Evolutionary conservation across 1,284 basidiomycete genomes (phyloP), one percentile per base, ranked within the genome.

Genomic region (Ganoderma multipileum): DNA sequence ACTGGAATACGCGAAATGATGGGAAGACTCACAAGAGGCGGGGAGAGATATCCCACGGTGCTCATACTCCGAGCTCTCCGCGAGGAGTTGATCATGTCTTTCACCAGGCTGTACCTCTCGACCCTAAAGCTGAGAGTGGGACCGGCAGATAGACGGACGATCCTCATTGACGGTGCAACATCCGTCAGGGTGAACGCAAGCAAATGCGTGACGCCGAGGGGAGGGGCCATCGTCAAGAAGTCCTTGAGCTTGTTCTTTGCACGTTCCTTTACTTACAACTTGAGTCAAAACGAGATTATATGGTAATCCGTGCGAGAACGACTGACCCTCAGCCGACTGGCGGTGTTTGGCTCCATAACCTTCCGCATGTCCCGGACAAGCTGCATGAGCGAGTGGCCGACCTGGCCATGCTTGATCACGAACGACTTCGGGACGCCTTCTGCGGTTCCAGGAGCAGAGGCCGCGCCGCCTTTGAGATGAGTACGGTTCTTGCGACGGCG

Each of bases 271-370:
- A 78, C 73, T 79, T 76, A 74, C 76, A 74, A 58, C 64, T 60
- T 70, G 61, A 57, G 67, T 68, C 71, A 72, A 76, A 39, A 59
- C 16, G 23, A 23, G 2, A 42, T 36, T 47, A 39, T 20, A 58
- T 33, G 26, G n/a, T 20, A 38, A 30, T 7, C 33, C 23, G 2
- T 2, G 28, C 28, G 0, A 42, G 52, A 23, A 18, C 30, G 12
- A 84, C 89, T 72, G 74, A 96, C 95, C 82, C 85, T 91, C 23
- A 99, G 87, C 62, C 97, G 87, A 69, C 91, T 92, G 7, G 97
- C 98, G 26, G 98, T 99, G 80, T 99, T 96, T 69, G 98, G 98
- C 81, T 99, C 98, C 95, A 99, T 96, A 71, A 98, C 92, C 80
- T 95, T 94, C 75, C 98, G 87, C 76, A 98, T 84, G 81, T 99